Conservation (phyloP, 116 monocot genomes). For the Iris pallida region DNA sequence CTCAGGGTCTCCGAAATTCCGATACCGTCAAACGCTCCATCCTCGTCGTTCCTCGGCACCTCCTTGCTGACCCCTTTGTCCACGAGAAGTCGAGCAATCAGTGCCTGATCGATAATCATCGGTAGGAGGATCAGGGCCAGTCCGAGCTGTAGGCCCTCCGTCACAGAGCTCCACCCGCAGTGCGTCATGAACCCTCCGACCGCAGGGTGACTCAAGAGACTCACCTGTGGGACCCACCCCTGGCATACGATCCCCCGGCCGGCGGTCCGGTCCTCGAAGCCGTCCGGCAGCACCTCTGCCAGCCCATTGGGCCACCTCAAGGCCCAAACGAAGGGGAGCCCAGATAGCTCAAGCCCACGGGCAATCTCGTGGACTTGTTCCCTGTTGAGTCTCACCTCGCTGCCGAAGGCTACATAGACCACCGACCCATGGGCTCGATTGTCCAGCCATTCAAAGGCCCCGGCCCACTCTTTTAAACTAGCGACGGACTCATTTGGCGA, state of each 20-base stretch:
- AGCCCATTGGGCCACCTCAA: conserved; percentile 11
- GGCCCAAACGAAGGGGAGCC: conserved; percentile 28
- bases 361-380: conserved; percentile 18
- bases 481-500: background rate
- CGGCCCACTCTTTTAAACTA: background rate
- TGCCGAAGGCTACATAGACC: conserved; percentile 24
- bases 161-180: conserved; percentile 17
- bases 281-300: background rate
- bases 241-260: conserved; percentile 7
- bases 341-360: conserved; percentile 15
- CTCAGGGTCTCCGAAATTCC: conserved; percentile 13
- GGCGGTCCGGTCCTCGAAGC: conserved; percentile 7
- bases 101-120: conserved; percentile 21
- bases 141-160: conserved; percentile 18
- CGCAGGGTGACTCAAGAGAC: conserved; percentile 7
- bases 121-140: conserved; percentile 20
- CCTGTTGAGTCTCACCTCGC: conserved; percentile 11
- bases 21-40: conserved; percentile 16
- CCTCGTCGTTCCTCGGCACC: conserved; percentile 13
- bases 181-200: conserved; percentile 23
- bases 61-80: conserved; percentile 15
- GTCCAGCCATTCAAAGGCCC: conserved; percentile 12
- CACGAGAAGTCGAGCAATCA: conserved; percentile 16
- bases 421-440: conserved; percentile 10
- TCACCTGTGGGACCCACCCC: conserved; percentile 23